Base-by-base conservation (phyloP, 2,329 filamentous ascomycete species). In the Pestalotiopsis sp. region DNA sequence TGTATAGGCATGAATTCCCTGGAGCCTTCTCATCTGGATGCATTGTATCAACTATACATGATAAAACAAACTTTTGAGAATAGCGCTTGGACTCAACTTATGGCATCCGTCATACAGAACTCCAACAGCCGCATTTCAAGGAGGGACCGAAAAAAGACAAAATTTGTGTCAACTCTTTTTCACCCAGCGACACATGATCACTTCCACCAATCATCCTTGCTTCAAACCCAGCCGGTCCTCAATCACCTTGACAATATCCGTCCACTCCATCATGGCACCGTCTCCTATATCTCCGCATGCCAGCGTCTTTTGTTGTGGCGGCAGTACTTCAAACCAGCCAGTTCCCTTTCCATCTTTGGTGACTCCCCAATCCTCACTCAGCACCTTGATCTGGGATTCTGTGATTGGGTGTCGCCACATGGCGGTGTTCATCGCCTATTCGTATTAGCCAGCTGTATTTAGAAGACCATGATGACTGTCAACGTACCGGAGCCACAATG, bases 381-480 rank as follows among this genome's bases (percentile, higher is more conserved):
- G 82, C 0, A 92, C 83, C 56, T 82, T 82, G 49, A 97, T 80
- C 72, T 97, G 93, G 71, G 87, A 89, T 64, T 81, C 85, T 1
- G 95, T 97, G 60, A 97, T 83, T 2, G 94, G 95, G 77, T 98
- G 94, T 67, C 86, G 84, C 92, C 93, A 97, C 95, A 97, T 97
- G 3, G 91, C 90, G 27, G 90, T 94, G 78, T 98, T 97, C 93
- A 97, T 97, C 38, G 92, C 90, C 20, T 52, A 2, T 56, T 69
- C 49, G 31, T 36, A 7, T 36, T 36, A 36, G 31, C 7, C 31
- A 36, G 31, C 31, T 36, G 9, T 36, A 36, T 9, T 1, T 7
- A 36, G 31, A 36, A 36, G 9, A 36, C 31, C 7, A 9, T 36
- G 31, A 36, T 9, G 1, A 2, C 31, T 36, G 31, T 36, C 31